These are phyloP conservation scores for Polymyxa betae DNA, from an alignment of 208 protist genomes.

Conservation along the genomic window DNA sequence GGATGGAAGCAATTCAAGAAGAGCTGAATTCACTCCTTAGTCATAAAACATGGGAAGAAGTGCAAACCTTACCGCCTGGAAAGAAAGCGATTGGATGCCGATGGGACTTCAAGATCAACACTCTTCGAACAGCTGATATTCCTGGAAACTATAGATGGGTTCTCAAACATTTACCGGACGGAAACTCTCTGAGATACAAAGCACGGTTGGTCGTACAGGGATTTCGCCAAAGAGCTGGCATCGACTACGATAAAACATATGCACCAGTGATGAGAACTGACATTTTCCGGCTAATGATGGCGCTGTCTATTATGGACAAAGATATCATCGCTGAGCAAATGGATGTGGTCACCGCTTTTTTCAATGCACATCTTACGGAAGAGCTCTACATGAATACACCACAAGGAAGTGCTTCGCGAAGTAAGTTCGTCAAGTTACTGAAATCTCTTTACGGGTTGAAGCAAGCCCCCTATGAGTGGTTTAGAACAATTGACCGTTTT, in stretches of 20 bases:
- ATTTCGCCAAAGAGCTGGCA: neutral
- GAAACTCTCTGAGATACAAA: neutral
- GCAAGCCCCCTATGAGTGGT: neutral
- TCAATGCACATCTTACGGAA: neutral
- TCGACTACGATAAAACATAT: conserved; percentile 18
- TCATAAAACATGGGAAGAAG: conserved; percentile 40
- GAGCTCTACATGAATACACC: conserved; percentile 44
- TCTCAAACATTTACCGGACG: neutral
- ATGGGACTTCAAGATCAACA: conserved; percentile 2
- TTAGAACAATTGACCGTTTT: neutral
- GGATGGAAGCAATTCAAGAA: neutral
- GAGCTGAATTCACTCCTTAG: neutral
- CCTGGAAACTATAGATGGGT: conserved; percentile 5
- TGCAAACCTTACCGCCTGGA: neutral
- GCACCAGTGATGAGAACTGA: conserved; percentile 21
- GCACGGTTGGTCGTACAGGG: neutral
- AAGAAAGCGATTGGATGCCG: neutral
- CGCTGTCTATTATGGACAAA: neutral
- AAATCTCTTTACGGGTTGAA: conserved; percentile 10
- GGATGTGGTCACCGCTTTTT: neutral
- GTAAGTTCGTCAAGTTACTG: conserved; percentile 8
- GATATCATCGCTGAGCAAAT: conserved; percentile 30
- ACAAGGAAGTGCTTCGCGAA: neutral
- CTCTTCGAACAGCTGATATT: neutral
- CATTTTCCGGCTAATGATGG: conserved; percentile 9